Evolutionary conservation across 441 rosid genomes (phyloP), one percentile per base, ranked within the genome.

Genomic region (Erodium trifolium): DNA sequence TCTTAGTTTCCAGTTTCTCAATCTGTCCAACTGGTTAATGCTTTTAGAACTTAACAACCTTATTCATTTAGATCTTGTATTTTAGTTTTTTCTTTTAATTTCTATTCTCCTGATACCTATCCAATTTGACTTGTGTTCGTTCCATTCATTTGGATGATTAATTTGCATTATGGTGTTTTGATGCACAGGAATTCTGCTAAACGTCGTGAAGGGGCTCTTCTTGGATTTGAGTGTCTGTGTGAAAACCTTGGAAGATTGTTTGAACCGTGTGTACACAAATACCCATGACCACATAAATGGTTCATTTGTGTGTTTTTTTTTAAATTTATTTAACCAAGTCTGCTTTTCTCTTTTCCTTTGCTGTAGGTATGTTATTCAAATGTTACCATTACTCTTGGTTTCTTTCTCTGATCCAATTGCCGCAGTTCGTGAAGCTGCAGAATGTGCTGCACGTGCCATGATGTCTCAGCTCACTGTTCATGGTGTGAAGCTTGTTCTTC

Each of bases 401-500:
- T 89, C 96, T 69, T 96, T 96, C 84, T 96, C 99, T 77, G 99
- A 96, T 82, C 99, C 86, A 91, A 97, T 93, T 67, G 87, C 90
- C 65, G 98, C 98, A 9, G 97, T 96, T 79, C 99, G 99, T 67
- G 99, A 93, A 80, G 98, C 96, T 79, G 97, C 97, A 72, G 98
- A 96, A 73, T 89, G 97, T 77, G 96, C 98, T 78, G 94, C 98
- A 72, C 99, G 97, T 43, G 96, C 98, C 64, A 93, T 96, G 97
- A 96, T 93, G 99, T 86, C 98, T 85, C 96, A 93, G 70, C 91
- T 96, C 60, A 90, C 86, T 17, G 98, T 84, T 19, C 93, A 85
- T 72, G 98, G 99, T 60, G 99, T 96, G 74, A 96, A 96, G 84
- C 91, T 91, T 77, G 96, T 96, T 67, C 98, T 96, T 75, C 99